Base-by-base conservation (phyloP, 345 rosid species). In the Melastoma malabathricum region DNA sequence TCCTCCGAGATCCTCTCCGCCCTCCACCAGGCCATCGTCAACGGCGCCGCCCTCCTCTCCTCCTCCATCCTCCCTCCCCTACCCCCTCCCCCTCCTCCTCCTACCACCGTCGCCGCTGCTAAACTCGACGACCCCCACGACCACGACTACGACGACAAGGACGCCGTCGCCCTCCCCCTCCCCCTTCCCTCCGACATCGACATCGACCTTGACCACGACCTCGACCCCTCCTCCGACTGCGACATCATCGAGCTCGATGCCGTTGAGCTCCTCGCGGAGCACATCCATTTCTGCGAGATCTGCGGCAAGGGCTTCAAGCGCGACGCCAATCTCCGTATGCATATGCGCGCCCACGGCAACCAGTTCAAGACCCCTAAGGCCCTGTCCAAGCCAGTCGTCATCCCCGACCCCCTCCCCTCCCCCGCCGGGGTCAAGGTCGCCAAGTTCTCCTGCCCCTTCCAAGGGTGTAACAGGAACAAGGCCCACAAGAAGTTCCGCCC, bases 281-380 rank as follows among this genome's bases (percentile, higher is more conserved):
- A 80, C 47, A 70, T 70, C 41, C 93, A 83, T 55, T 75, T 78
- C 66, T 80, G 93, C 46, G 83, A 80, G 45, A 59, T 83, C 15
- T 83, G 87, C 47, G 87, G 92, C 13, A 80, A 83, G 59, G 84
- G 92, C 22, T 83, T 83, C 74, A 83, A 75, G 69, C 70, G 87
- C 9, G 92, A 83, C 44, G 87, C 93, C 18, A 83, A 83, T 65
- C 51, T 83, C 43, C 59, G 87, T 50, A 83, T 83, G 93, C 93
- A 83, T 62, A 83, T 83, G 93, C 67, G 87, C 3, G 93, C 93
- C 4, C 87, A 83, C 48, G 87, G 93, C 10, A 66, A 80, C 48
- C 81, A 75, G 68, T 83, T 66, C 72, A 80, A 80, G 63, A 75
- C 93, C 1, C 68, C 71, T 0, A 79, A 77, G 64, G 87, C 84